Base-by-base conservation (phyloP, 805 yeast genomes). In the Dipodascopsis tothii region DNA sequence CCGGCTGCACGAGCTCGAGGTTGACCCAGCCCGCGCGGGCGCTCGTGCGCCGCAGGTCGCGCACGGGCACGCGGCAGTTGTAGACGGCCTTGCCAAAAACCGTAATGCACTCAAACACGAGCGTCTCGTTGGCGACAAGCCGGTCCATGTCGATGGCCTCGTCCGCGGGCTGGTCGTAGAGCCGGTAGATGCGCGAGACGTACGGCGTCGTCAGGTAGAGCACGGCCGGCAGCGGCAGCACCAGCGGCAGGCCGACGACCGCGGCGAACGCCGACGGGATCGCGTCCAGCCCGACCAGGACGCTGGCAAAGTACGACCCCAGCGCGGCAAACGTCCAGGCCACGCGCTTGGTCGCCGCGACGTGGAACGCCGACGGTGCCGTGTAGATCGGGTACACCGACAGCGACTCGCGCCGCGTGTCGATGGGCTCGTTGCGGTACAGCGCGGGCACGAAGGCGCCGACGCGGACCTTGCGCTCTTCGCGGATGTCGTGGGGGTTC, bases 181-280 rank as follows among this genome's bases (percentile, higher is more conserved):
- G 66, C 36, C 94, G 64, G 64, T 75, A 83, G 14, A 85, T 75
- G 49, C 85, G 67, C 2, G 84, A 68, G 23, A 85, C 94, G 52
- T 81, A 81, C 41, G 84, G 78, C 27, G 69, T 66, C 2, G 84
- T 74, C 40, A 76, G 69, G 56, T 70, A 77, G 17, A 68, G 68
- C 2, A 75, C 64, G 2, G 78, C 60, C 0, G 94, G 92, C 2
- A 74, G 61, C 3, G 84, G 81, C 14, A 77, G 48, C 1, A 75
- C 58, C 0, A 75, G 56, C 3, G 78, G 52, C 3, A 72, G 56
- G 1, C 72, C 65, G 21, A 70, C 61, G 3, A 64, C 33, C 32
- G 63, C 51, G 2, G 76, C 74, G 48, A 76, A 64, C 16, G 71
- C 65, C 3, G 72, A 74, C 44, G 72, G 71, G 40, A 78, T 71